Base-by-base conservation (phyloP, 2,329 filamentous ascomycete genomes). In the Xylaria polymorpha region DNA sequence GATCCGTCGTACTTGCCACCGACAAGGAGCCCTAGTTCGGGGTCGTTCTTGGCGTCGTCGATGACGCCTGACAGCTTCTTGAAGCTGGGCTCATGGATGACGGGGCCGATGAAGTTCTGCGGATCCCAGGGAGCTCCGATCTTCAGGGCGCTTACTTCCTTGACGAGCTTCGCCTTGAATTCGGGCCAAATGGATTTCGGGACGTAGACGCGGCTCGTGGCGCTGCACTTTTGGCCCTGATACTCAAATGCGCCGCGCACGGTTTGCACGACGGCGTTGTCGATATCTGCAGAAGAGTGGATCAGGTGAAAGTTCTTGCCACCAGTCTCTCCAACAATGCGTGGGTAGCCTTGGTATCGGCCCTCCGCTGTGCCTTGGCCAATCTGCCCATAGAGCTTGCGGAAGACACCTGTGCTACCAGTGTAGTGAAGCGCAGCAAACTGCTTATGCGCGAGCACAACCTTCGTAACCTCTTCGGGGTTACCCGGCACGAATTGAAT, bases 401-500 rank as follows among this genome's bases (percentile, higher is more conserved):
- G 91, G 90, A 98, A 98, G 37, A 98, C 93, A 59, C 90, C 89
- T 0, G 95, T 98, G 83, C 92, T 96, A 70, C 95, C 95, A 0
- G 94, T 98, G 85, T 94, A 98, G 85, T 98, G 94, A 25, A 98
- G 88, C n/a, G 93, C 92, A 9, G 94, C 91, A 76, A 98, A 96
- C 68, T 97, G 86, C 74, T 85, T 89, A 84, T 96, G 93, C 61
- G 86, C 85, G 53, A 98, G 87, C 10, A 93, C 92, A 43, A 87
- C 86, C 79, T 91, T 89, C 67, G 94, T 98, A 68, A 98, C 89
- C 80, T 94, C 89, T 66, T 91, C 92, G 3, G 95, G 92, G 77
- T 97, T 91, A 66, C 95, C 95, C 3, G 94, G 94, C 12, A 98
- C 88, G 79, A 97, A 98, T 81, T 98, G 95, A 73, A 98, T 94